Conservation (phyloP, 1,284 basidiomycete genomes). For the Amylostereum areolatum region DNA sequence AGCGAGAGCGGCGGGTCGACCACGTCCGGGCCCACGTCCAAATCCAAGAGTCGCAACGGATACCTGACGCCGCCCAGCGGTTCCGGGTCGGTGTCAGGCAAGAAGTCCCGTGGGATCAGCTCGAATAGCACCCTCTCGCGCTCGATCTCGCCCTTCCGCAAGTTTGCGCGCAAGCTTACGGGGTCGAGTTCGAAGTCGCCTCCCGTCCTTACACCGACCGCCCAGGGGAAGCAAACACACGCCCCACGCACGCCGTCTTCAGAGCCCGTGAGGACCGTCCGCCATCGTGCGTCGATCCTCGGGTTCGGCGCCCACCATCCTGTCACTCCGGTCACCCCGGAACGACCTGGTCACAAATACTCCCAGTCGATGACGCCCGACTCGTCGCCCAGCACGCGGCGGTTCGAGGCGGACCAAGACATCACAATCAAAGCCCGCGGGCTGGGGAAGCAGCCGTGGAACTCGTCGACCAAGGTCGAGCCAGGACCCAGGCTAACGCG, state of each 20-base stretch:
- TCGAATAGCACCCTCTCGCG: conserved; percentile 53
- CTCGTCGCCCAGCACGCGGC: conserved; percentile 40
- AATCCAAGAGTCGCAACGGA: conserved; percentile 40
- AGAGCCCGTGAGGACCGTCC: conserved; percentile 44
- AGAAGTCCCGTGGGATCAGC: conserved; percentile 37
- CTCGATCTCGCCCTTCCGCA: conserved; percentile 73
- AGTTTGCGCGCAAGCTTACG: conserved; percentile 63
- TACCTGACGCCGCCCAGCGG: conserved; percentile 60
- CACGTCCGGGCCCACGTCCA: conserved; percentile 45
- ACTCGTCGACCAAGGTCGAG: conserved; percentile 69
- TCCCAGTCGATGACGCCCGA: conserved; percentile 67
- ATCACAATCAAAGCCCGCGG: conserved; percentile 34
- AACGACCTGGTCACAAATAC: conserved; percentile 59
- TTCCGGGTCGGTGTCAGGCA: conserved; percentile 19
- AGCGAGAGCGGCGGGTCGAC: conserved; percentile 63
- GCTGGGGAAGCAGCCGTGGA: conserved; percentile 45
- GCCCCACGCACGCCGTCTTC: conserved; percentile 40
- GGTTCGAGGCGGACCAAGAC: conserved; percentile 24
- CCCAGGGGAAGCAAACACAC: conserved; percentile 32
- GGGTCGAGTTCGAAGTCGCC: conserved; percentile 34
- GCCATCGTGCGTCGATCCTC: conserved; percentile 60
- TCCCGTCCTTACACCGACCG: conserved; percentile 38
- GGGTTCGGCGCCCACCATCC: conserved; percentile 35
- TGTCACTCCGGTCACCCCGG: conserved; percentile 44
- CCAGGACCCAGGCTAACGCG: conserved; percentile 41